phyloP scores from a whole-genome alignment of 345 rosid species.

The Syzygium oleosum region DNA sequence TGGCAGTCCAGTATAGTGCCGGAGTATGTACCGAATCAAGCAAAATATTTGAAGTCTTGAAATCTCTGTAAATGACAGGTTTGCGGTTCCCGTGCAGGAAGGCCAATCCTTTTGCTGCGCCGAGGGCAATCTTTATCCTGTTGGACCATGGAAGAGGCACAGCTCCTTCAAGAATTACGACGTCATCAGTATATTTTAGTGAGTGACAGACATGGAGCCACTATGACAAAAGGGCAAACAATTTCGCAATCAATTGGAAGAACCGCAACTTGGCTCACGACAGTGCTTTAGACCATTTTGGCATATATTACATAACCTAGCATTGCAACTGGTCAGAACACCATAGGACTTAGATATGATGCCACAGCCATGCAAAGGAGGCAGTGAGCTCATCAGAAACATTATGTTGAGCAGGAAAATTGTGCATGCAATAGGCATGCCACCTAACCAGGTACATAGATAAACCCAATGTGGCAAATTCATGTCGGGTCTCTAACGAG shows the following conservation, averaged over 20 bases:
- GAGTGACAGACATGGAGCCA: not conserved
- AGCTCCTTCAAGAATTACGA: slow-evolving; percentile 40
- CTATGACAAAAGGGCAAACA: not conserved
- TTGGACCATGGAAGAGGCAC: slow-evolving; percentile 80
- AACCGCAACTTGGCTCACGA: not conserved
- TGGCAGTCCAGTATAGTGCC: not conserved
- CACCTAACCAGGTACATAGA: not conserved
- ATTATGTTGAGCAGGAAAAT: not conserved
- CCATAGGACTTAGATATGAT: not conserved
- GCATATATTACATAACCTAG: not conserved
- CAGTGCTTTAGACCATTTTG: not conserved
- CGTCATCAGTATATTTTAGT: slow-evolving; percentile 7
- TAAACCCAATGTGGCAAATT: not conserved
- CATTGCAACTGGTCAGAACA: not conserved
- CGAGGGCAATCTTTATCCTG: slow-evolving; percentile 85
- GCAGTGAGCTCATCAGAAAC: not conserved
- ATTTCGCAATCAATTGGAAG: not conserved
- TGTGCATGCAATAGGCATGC: not conserved
- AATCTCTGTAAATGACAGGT: slow-evolving; percentile 95
- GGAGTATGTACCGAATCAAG: slow-evolving; percentile 64
- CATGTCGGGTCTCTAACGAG: not conserved
- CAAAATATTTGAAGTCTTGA: slow-evolving; percentile 92
- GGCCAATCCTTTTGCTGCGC: slow-evolving; percentile 96
- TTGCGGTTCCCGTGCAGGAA: slow-evolving; percentile 88
- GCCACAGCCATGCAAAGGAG: not conserved